phyloP scores from a whole-genome alignment of 805 yeast genomes.

The Limtongia smithiae region DNA sequence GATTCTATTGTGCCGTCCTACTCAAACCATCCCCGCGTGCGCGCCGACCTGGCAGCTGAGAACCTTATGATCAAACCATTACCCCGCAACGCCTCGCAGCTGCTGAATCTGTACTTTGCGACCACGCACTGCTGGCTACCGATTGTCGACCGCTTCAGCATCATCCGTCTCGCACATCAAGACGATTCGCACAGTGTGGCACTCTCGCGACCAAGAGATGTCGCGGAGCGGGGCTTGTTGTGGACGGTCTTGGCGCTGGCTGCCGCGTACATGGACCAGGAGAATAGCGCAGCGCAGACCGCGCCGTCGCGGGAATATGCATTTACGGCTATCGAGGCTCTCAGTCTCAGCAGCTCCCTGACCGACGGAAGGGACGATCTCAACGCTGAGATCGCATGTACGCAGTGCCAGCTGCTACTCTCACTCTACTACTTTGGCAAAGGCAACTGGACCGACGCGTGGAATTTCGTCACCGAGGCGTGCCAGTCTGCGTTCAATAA shows the following conservation, averaged over 20 bases:
- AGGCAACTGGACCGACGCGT: constrained; percentile 11
- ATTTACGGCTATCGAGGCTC: background rate
- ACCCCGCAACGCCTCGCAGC: constrained; percentile 3
- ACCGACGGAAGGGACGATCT: background rate
- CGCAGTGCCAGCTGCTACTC: constrained; percentile 2
- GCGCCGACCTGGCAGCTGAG: background rate
- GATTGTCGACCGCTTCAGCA: constrained; percentile 10
- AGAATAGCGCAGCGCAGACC: too few species aligned
- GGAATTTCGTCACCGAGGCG: constrained; percentile 5
- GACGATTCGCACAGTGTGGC: background rate
- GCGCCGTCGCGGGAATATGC: background rate
- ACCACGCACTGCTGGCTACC: constrained; percentile 19
- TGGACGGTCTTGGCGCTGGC: constrained; percentile 12
- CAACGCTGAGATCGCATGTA: background rate
- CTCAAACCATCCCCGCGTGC: background rate
- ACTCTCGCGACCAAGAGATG: constrained; percentile 1
- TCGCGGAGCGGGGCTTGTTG: constrained; percentile 8
- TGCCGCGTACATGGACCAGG: background rate
- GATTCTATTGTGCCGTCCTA: background rate
- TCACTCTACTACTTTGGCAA: constrained; percentile 6
- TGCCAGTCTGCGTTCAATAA: background rate
- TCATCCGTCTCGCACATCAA: constrained; percentile 11
- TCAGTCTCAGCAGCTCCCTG: background rate
- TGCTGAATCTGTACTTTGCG: constrained; percentile 10
- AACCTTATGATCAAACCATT: background rate